Percentiles rank a stretch among this genome's conserved stretches.
phyloP scores from a whole-genome alignment of 2,329 filamentous ascomycete species.

The Ophiocordyceps sinensis region DNA sequence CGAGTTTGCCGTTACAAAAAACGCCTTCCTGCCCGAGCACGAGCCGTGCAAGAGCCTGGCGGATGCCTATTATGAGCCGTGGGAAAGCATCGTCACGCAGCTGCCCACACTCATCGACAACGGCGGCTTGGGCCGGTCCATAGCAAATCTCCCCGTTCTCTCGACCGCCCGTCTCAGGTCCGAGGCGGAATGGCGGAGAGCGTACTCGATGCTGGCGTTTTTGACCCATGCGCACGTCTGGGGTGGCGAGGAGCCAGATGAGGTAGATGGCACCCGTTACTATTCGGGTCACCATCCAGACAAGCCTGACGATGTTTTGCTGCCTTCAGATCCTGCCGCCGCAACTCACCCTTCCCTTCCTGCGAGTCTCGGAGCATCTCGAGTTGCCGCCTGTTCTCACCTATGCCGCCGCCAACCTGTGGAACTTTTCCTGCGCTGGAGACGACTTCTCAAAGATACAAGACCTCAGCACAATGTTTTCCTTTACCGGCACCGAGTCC shows the following conservation, averaged over 20 bases:
- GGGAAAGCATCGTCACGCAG: constrained; percentile 58
- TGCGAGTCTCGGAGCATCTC: constrained; percentile 55
- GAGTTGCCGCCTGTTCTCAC: constrained; percentile 82
- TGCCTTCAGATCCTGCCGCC: constrained; percentile 49
- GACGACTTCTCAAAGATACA: constrained; percentile 48
- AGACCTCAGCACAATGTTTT: constrained; percentile 57
- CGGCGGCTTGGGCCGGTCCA: constrained; percentile 45
- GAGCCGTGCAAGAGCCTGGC: constrained; percentile 51
- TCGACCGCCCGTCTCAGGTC: constrained; percentile 47
- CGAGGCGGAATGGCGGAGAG: constrained; percentile 65
- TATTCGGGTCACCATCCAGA: neutral
- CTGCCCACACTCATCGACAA: constrained; percentile 53
- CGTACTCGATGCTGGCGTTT: constrained; percentile 66
- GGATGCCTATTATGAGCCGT: constrained; percentile 61
- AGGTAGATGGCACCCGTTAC: constrained; percentile 31
- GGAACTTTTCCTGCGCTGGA: constrained; percentile 61
- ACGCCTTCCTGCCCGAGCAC: constrained; percentile 65
- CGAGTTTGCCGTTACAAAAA: constrained; percentile 27
- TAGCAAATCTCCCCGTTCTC: constrained; percentile 55
- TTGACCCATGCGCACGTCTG: constrained; percentile 80
- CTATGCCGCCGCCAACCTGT: constrained; percentile 73
- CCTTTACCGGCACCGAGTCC: constrained; percentile 77
- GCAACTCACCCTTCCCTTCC: constrained; percentile 61
- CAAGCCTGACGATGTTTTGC: neutral
- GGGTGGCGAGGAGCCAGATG: constrained; percentile 61